Evolutionary conservation across 2,329 filamentous ascomycete species (phyloP).

Genomic region (Fusarium sp.): DNA sequence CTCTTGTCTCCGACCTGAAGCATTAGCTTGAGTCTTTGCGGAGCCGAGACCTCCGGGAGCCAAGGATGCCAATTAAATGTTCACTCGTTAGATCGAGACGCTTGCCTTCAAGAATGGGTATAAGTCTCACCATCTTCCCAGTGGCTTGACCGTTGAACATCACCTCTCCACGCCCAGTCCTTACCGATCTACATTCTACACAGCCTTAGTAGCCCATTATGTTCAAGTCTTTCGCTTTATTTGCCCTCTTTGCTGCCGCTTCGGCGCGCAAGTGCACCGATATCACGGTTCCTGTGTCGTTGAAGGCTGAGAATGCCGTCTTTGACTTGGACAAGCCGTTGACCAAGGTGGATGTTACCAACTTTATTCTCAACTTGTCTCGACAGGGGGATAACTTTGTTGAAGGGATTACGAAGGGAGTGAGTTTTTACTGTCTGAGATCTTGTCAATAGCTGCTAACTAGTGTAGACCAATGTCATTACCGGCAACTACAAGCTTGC

Average conservation of each 20-base stretch:
- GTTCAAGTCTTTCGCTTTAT: slow-evolving; percentile 36
- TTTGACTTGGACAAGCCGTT: slow-evolving; percentile 63
- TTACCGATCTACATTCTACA: background rate
- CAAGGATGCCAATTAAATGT: slow-evolving; percentile 7
- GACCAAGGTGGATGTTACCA: slow-evolving; percentile 68
- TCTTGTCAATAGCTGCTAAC: slow-evolving; percentile 4
- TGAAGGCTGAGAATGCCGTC: slow-evolving; percentile 64
- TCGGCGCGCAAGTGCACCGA: slow-evolving; percentile 58
- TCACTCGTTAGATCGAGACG: background rate
- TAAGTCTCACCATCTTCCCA: slow-evolving; percentile 21
- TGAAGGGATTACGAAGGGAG: slow-evolving; percentile 56
- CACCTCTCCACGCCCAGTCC: slow-evolving; percentile 10
- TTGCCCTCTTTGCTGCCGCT: slow-evolving; percentile 43
- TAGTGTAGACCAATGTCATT: slow-evolving; percentile 59
- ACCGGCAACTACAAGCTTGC: slow-evolving; percentile 67
- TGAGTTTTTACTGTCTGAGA: slow-evolving; percentile 38
- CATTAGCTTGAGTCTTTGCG: slow-evolving; percentile 1
- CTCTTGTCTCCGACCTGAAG: background rate
- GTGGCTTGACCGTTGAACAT: slow-evolving; percentile 15
- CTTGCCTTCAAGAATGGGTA: background rate
- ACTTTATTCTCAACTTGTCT: slow-evolving; percentile 64
- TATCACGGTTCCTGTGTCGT: slow-evolving; percentile 66
- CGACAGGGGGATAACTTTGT: slow-evolving; percentile 64
- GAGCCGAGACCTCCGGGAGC: background rate
- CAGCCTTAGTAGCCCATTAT: slow-evolving; percentile 23